These are phyloP conservation scores for Candida germanica DNA, from an alignment of 805 yeast species.

Conservation along the genomic window DNA sequence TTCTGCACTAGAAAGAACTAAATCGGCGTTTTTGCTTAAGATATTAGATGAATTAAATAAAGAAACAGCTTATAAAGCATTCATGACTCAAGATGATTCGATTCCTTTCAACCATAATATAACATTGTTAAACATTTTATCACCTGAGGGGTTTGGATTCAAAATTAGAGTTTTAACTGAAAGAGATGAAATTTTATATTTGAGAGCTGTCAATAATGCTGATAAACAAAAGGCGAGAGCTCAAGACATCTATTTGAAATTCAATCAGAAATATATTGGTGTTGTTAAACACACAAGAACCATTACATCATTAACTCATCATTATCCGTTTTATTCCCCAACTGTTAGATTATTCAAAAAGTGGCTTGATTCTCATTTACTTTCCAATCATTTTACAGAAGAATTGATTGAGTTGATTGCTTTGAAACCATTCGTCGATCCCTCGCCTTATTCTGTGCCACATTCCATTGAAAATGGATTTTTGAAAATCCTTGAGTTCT, in stretches of 20 bases:
- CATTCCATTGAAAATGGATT: constrained; percentile 79
- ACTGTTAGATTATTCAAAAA: constrained; percentile 80
- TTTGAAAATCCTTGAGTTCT: constrained; percentile 62
- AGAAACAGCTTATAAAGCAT: constrained; percentile 54
- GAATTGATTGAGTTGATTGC: constrained; percentile 82
- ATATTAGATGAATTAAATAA: constrained; percentile 48
- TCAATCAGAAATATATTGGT: constrained; percentile 63
- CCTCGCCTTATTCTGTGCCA: constrained; percentile 82
- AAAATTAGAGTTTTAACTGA: constrained; percentile 74
- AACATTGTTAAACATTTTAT: constrained; percentile 57
- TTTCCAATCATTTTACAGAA: constrained; percentile 68
- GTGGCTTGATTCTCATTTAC: constrained; percentile 84
- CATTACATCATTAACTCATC: constrained; percentile 64
- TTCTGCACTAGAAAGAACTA: constrained; percentile 79
- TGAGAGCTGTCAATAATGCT: constrained; percentile 67
- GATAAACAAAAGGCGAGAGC: constrained; percentile 58
- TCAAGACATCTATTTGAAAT: constrained; percentile 61
- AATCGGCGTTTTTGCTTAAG: constrained; percentile 82
- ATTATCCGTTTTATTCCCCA: constrained; percentile 71
- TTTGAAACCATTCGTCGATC: constrained; percentile 79
- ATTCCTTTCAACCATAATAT: constrained; percentile 65
- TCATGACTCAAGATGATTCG: constrained; percentile 59
- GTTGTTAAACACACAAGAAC: constrained; percentile 79
- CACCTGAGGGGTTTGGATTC: constrained; percentile 92
- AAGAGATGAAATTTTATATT: constrained; percentile 72